Evolutionary conservation across 1,284 basidiomycete species (phyloP).

Genomic region (Pyrrhoderma lamaoense): DNA sequence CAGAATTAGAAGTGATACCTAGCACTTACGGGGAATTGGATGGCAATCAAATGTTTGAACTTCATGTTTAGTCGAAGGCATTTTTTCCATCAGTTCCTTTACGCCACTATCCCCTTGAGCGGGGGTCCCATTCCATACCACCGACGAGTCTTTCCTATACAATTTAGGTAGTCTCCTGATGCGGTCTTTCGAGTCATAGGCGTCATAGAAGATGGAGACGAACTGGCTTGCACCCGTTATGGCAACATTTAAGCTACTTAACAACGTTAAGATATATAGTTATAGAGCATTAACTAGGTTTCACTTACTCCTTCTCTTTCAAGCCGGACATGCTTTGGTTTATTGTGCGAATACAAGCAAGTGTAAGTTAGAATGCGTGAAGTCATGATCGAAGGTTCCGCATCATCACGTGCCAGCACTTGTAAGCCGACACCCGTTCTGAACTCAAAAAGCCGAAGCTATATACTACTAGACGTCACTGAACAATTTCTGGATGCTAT

Average conservation of each 20-base stretch:
- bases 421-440: too few relatives aligned
- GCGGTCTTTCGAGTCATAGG: slow-evolving; percentile 70
- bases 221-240: slow-evolving; percentile 75
- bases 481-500: slow-evolving; percentile 31
- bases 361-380: background rate
- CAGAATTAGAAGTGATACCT: background rate
- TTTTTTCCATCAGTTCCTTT: slow-evolving; percentile 53
- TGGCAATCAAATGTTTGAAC: slow-evolving; percentile 83
- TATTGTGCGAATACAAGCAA: too few relatives aligned
- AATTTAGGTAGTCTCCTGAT: slow-evolving; percentile 66
- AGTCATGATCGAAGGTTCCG: background rate
- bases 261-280: too few relatives aligned
- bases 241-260: slow-evolving; percentile 69
- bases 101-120: slow-evolving; percentile 64
- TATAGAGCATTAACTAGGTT: too few relatives aligned
- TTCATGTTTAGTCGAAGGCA: slow-evolving; percentile 73
- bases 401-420: background rate
- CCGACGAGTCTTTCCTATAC: slow-evolving; percentile 64
- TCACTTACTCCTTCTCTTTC: too few relatives aligned
- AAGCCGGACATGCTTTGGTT: too few relatives aligned
- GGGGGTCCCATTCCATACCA: slow-evolving; percentile 83
- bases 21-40: slow-evolving; percentile 65
- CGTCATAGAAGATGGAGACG: slow-evolving; percentile 67
- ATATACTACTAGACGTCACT: background rate
- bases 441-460: background rate